phyloP scores from a whole-genome alignment of 1,284 basidiomycete species.

The Cerrena zonata region DNA sequence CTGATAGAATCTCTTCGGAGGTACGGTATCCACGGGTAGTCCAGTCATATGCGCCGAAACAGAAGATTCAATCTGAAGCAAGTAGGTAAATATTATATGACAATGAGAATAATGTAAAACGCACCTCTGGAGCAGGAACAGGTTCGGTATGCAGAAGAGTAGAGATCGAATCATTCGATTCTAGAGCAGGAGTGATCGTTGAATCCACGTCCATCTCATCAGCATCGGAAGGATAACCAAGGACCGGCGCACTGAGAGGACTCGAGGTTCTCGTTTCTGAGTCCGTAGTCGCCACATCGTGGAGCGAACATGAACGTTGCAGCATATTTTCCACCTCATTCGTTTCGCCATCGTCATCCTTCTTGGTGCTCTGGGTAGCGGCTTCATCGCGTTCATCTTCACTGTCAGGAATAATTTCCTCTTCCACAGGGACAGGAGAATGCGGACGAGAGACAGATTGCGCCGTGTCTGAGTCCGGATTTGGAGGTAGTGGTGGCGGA shows the following conservation, averaged over 20 bases:
- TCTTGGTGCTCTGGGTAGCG: not conserved
- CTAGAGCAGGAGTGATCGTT: not conserved
- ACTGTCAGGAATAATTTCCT: slow-evolving; percentile 6
- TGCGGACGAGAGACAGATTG: not conserved
- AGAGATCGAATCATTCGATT: not conserved
- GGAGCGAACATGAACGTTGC: not conserved
- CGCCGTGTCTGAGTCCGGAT: not conserved
- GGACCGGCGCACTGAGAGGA: not conserved
- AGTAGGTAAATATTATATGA: not conserved
- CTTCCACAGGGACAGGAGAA: not conserved
- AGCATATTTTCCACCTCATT: slow-evolving; percentile 5
- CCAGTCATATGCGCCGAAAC: not conserved
- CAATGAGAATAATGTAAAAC: no score
- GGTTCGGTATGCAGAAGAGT: not conserved
- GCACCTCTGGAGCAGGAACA: not conserved
- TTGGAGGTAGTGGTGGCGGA: not conserved
- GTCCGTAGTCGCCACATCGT: not conserved
- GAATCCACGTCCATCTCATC: not conserved
- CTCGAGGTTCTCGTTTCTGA: not conserved
- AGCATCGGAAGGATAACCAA: not conserved
- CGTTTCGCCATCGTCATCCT: not conserved
- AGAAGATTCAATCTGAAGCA: not conserved
- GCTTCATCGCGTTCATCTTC: not conserved
- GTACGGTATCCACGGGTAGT: not conserved
- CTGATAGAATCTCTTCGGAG: not conserved